Conservation (phyloP, 768 basidiomycete species). For the Lactifluus piperatus region DNA sequence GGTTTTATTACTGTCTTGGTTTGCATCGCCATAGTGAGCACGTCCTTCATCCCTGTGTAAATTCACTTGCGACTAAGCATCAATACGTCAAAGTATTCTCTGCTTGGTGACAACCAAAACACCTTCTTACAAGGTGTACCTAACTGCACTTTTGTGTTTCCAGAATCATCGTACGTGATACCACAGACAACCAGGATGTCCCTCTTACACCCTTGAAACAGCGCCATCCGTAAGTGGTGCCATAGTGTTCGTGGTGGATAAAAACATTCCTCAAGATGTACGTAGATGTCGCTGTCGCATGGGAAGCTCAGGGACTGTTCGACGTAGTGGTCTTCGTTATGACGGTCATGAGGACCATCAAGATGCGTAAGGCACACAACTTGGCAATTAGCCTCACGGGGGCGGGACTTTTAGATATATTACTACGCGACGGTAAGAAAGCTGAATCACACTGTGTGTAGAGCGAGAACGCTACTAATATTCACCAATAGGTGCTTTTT, state of each 20-base stretch:
- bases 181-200: not conserved
- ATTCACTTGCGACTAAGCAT: not conserved
- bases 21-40: conserved; percentile 31
- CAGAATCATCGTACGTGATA: conserved; percentile 22
- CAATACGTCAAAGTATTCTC: conserved; percentile 31
- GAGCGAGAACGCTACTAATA: not conserved
- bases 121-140: not conserved
- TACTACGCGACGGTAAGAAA: too few relatives aligned
- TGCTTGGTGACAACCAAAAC: conserved; percentile 31
- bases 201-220: not conserved
- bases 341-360: conserved; percentile 38
- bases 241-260: not conserved
- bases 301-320: conserved; percentile 44
- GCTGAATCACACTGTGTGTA: conserved; percentile 5
- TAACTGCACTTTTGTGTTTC: conserved; percentile 21
- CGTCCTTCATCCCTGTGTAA: not conserved
- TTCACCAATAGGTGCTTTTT: conserved; percentile 38
- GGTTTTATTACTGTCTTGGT: conserved; percentile 27
- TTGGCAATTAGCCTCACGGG: conserved; percentile 18
- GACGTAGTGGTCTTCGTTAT: conserved; percentile 40
- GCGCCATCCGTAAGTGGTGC: conserved; percentile 22
- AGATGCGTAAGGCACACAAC: conserved; percentile 24
- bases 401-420: too few relatives aligned
- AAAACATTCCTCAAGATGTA: not conserved
- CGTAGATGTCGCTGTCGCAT: conserved; percentile 30